Percentiles rank a stretch among this genome's conserved stretches.
These are phyloP conservation scores for Pachyrhizus erosus DNA, from an alignment of 306 rosid genomes.

Conservation along the genomic window DNA sequence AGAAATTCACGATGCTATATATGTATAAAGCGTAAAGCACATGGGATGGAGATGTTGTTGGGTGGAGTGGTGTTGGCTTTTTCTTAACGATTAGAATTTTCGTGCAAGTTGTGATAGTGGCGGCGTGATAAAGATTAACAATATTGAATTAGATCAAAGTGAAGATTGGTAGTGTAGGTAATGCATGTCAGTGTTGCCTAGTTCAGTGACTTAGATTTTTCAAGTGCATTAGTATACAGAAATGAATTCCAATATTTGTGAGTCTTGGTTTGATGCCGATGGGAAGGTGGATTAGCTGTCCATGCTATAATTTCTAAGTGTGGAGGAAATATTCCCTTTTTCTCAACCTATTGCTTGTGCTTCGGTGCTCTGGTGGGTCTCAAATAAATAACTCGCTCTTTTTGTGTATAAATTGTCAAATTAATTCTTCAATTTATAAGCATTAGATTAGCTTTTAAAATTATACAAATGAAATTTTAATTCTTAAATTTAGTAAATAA, in stretches of 20 bases:
- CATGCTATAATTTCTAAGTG: constrained; percentile 8
- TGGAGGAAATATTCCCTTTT: constrained; percentile 1
- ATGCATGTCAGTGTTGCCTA: background rate
- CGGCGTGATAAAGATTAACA: background rate
- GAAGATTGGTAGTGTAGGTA: constrained; percentile 1
- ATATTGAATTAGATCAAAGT: background rate
- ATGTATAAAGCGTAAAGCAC: background rate
- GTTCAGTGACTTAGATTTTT: background rate
- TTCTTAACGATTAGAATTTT: constrained; percentile 37
- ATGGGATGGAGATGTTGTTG: constrained; percentile 20
- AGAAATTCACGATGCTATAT: background rate
- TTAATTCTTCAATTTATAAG: no score
- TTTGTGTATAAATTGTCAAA: background rate
- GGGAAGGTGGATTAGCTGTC: background rate
- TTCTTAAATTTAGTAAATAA: no score
- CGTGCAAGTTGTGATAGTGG: constrained; percentile 3
- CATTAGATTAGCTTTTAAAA: no score
- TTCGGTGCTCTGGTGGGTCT: background rate
- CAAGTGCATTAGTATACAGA: no score
- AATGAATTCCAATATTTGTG: no score
- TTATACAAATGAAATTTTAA: no score
- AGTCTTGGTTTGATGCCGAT: no score
- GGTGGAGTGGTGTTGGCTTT: constrained; percentile 33
- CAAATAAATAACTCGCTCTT: background rate
- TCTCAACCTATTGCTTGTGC: background rate